Conservation (phyloP, 2,329 filamentous ascomycete genomes). For the Thielaviopsis musarum region DNA sequence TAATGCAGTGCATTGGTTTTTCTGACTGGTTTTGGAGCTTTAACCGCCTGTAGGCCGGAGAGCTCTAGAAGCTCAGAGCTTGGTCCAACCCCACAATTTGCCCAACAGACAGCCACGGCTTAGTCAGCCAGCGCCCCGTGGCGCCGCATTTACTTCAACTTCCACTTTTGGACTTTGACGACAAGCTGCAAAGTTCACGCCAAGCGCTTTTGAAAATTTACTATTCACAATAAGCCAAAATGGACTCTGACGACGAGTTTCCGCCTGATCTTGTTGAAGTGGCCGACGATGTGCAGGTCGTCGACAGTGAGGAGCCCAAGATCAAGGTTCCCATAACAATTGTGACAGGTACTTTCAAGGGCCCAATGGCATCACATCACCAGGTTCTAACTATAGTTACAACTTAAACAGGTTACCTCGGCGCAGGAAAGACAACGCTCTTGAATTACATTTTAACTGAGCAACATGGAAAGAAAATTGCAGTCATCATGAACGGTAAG, state of each 20-base stretch:
- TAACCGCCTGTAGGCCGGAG: neutral
- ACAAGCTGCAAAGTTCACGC: neutral
- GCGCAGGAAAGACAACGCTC: constrained; percentile 86
- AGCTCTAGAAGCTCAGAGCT: neutral
- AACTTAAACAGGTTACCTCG: constrained; percentile 56
- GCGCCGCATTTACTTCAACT: neutral
- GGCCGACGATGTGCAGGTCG: constrained; percentile 20
- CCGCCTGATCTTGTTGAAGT: constrained; percentile 45
- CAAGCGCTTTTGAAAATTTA: no score
- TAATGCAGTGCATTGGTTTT: neutral
- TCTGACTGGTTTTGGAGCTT: neutral
- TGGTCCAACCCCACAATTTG: neutral
- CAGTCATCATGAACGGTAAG: constrained; percentile 82
- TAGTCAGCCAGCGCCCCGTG: neutral
- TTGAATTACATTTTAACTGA: constrained; percentile 92
- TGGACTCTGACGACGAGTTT: constrained; percentile 50
- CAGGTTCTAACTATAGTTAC: neutral
- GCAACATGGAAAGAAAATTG: constrained; percentile 93
- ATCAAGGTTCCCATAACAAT: constrained; percentile 71
- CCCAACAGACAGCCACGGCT: neutral
- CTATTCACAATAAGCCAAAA: constrained; percentile 17
- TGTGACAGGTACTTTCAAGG: constrained; percentile 44
- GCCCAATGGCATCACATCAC: neutral
- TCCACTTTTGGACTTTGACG: neutral
- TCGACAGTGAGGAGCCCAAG: constrained; percentile 29